Evolutionary conservation across 75 land plant species (phyloP).

Genomic region (Pinus tabuliformis): DNA sequence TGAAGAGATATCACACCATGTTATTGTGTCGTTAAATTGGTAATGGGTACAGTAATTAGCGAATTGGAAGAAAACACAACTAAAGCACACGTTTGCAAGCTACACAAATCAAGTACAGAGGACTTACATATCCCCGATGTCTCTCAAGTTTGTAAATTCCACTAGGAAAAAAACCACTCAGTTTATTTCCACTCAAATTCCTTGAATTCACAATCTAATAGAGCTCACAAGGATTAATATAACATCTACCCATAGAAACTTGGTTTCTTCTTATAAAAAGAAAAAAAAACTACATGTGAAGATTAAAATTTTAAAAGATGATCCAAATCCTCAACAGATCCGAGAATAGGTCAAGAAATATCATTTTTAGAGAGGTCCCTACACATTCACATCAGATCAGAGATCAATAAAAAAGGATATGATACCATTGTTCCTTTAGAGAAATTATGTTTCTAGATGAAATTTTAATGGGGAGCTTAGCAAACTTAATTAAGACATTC

Average conservation of each 20-base stretch:
- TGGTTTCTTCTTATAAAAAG: background rate
- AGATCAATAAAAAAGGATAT: background rate
- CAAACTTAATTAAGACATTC: background rate
- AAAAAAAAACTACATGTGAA: background rate
- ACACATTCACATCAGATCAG: background rate
- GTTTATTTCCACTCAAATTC: conserved; percentile 71
- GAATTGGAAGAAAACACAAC: background rate
- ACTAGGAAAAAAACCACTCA: conserved; percentile 72
- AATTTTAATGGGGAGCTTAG: background rate
- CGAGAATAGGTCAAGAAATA: conserved; percentile 74
- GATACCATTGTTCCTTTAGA: background rate
- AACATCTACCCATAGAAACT: background rate
- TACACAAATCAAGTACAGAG: background rate
- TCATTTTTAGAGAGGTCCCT: conserved; percentile 76
- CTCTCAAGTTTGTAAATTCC: conserved; percentile 85
- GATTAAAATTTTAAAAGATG: conserved; percentile 80
- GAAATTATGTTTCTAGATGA: background rate
- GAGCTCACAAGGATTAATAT: no score
- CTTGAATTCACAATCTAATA: conserved; percentile 22
- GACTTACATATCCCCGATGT: conserved; percentile 76
- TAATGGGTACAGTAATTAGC: background rate
- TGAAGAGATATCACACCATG: background rate
- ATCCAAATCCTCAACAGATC: conserved; percentile 84
- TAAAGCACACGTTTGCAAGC: background rate
- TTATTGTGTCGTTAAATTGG: background rate